These are phyloP conservation scores for Exophiala lecanii-corni DNA, from an alignment of 2,329 filamentous ascomycete genomes.

Conservation along the genomic window DNA sequence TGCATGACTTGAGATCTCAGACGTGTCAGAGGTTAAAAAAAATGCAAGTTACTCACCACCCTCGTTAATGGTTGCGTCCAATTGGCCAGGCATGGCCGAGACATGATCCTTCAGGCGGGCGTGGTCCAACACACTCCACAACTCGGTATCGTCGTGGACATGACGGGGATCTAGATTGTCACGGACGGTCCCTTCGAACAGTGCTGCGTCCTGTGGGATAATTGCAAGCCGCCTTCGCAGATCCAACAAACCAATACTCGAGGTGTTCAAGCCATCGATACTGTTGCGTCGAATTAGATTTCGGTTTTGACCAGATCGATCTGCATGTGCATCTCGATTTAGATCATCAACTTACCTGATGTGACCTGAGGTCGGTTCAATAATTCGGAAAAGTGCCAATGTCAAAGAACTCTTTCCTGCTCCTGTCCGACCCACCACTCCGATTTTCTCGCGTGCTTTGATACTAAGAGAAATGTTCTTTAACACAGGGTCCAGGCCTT, in stretches of 20 bases:
- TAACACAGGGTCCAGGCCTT: conserved; percentile 83
- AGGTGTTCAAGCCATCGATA: conserved; percentile 87
- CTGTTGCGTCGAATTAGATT: conserved; percentile 36
- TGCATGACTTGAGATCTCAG: neutral
- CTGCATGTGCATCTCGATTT: too few relatives aligned
- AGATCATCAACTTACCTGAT: conserved; percentile 57
- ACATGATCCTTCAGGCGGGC: conserved; percentile 91
- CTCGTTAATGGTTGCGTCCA: conserved; percentile 89
- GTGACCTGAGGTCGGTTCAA: conserved; percentile 75
- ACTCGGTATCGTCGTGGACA: conserved; percentile 91
- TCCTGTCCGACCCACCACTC: conserved; percentile 91
- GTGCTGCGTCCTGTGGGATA: conserved; percentile 93
- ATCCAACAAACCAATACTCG: conserved; percentile 82
- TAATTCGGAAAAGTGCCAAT: conserved; percentile 88
- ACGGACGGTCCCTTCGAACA: conserved; percentile 88
- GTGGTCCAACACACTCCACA: conserved; percentile 94
- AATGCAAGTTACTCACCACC: conserved; percentile 64
- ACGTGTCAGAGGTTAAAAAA: conserved; percentile 6
- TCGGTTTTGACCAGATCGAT: too few relatives aligned
- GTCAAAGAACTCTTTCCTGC: conserved; percentile 95
- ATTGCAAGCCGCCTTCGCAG: conserved; percentile 86
- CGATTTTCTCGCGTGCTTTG: conserved; percentile 96
- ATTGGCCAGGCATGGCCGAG: conserved; percentile 75
- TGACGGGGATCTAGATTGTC: conserved; percentile 95
- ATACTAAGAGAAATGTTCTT: conserved; percentile 90